A percentile compares a stretch with the other conserved stretches of the same genome.
Conservation (phyloP, 2,329 filamentous ascomycete genomes). For the Cercospora berteroae region DNA sequence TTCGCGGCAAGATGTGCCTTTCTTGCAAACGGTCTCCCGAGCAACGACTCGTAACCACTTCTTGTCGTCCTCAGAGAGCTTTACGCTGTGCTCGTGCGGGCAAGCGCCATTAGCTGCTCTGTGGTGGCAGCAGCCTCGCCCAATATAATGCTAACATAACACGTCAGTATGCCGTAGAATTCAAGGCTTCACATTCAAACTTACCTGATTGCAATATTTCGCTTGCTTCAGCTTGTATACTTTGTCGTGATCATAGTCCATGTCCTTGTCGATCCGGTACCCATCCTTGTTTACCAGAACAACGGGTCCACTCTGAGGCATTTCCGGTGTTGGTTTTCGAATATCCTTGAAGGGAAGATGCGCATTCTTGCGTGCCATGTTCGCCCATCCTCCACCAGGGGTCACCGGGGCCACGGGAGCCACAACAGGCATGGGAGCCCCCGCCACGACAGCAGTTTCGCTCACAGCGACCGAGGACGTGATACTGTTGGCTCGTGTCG, state of each 20-base stretch:
- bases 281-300: conserved; percentile 59
- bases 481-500: conserved; percentile 25
- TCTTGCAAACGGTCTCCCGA: conserved; percentile 61
- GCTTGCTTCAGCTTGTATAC: conserved; percentile 60
- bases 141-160: conserved; percentile 49
- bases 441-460: conserved; percentile 14
- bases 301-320: conserved; percentile 18
- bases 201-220: conserved; percentile 59
- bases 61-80: conserved; percentile 54
- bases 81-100: conserved; percentile 56
- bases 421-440: not conserved
- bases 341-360: conserved; percentile 26
- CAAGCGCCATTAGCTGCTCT: conserved; percentile 50
- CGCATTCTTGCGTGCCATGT: conserved; percentile 21
- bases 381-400: conserved; percentile 22
- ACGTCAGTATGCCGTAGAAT: not conserved
- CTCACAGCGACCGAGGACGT: conserved; percentile 24
- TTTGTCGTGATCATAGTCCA: conserved; percentile 55
- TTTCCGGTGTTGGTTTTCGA: conserved; percentile 15
- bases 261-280: conserved; percentile 57
- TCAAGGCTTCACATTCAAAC: not conserved
- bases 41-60: conserved; percentile 58
- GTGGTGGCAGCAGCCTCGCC: conserved; percentile 56
- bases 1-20: conserved; percentile 58
- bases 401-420: conserved; percentile 3